These are phyloP conservation scores for Suillus brevipes DNA, from an alignment of 768 basidiomycete genomes.

Conservation along the genomic window DNA sequence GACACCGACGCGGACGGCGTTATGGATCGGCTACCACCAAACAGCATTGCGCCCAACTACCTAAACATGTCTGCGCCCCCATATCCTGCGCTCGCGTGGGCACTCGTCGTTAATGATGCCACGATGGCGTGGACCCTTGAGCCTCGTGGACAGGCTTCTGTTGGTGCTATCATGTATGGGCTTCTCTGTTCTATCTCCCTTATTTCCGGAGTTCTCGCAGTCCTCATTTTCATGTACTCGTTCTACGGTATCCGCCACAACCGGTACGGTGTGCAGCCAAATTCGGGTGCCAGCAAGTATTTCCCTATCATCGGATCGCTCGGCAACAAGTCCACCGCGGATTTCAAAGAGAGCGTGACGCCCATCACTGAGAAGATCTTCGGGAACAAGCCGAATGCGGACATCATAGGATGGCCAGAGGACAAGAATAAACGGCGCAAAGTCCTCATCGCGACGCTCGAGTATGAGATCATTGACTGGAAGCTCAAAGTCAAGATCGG, in stretches of 20 bases:
- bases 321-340: conserved; percentile 65
- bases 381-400: conserved; percentile 53
- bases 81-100: conserved; percentile 85
- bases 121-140: conserved; percentile 74
- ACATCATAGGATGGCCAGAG: conserved; percentile 96
- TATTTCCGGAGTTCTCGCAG: conserved; percentile 81
- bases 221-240: conserved; percentile 88
- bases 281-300: conserved; percentile 71
- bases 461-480: conserved; percentile 98
- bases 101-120: conserved; percentile 75
- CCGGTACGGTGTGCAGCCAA: conserved; percentile 81
- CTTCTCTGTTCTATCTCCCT: conserved; percentile 80
- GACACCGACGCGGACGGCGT: conserved; percentile 86
- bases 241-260: conserved; percentile 97
- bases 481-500: conserved; percentile 98
- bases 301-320: conserved; percentile 81
- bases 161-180: conserved; percentile 87
- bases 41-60: conserved; percentile 81
- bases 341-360: conserved; percentile 59
- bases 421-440: conserved; percentile 88
- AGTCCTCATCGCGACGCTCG: conserved; percentile 88
- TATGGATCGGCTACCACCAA: conserved; percentile 89
- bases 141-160: conserved; percentile 78
- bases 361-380: conserved; percentile 75
- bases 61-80: conserved; percentile 92